Evolutionary conservation across 345 rosid genomes (phyloP), one percentile per base, ranked within the genome.

Genomic region (Sonneratia alba): DNA sequence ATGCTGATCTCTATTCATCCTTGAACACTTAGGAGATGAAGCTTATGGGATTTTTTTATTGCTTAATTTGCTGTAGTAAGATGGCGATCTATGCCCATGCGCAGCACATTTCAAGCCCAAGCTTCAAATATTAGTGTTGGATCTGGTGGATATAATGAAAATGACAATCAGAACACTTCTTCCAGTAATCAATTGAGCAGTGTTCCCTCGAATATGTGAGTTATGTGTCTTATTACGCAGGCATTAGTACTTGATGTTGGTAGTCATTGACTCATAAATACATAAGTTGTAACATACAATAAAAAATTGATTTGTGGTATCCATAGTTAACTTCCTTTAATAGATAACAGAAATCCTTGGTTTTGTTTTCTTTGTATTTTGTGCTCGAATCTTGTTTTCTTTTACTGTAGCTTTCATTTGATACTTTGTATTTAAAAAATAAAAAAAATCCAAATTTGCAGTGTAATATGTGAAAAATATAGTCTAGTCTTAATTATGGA

Each of bases 81-180:
- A 83, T 85, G 83, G 81, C 85, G 92, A 80, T 79, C 82, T 71
- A 78, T 71, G 78, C 57, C 82, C 57, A 80, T 76, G 64, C 71
- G 77, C 56, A 48, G 78, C 73, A 78, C 62, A 18, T 71, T 85
- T 37, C 89, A 77, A 87, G 89, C 76, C 71, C 86, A 80, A 49
- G 92, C 93, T 73, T 87, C 97, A 59, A 81, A 85, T 77, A 79
- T 82, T 72, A 86, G 84, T 71, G 66, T 85, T 78, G 99, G 97
- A 62, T 85, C 97, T 27, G 96, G 87, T 63, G 86, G 87, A 73
- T 84, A 78, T 74, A 83, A 82, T 66, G 92, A 89, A 48, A 83
- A 83, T 55, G 83, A 79, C 63, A 71, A 82, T 61, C 82, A 81
- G 63, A 83, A 82, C 72, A 81, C 66, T 45, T 73, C 74, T 72